A percentile compares a stretch with the other conserved stretches of the same genome.
phyloP scores from a whole-genome alignment of 2,329 filamentous ascomycete genomes.

The Colletotrichum orbiculare region DNA sequence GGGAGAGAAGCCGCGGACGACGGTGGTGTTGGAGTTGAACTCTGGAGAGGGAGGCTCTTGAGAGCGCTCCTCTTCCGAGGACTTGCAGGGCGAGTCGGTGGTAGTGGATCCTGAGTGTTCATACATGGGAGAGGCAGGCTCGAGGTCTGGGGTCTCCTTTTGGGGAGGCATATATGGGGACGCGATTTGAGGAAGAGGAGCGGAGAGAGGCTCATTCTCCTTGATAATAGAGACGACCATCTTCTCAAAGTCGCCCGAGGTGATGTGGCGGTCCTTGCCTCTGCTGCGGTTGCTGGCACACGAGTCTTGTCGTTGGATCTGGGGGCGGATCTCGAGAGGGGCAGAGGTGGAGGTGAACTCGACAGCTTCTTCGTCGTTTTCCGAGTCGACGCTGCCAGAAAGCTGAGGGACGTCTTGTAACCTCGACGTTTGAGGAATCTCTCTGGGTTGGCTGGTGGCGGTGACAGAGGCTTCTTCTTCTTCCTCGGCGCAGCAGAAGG shows the following conservation, averaged over 20 bases:
- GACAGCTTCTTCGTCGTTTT: conserved; percentile 74
- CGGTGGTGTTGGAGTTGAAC: conserved; percentile 67
- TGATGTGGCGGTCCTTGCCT: conserved; percentile 86
- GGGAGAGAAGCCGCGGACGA: conserved; percentile 89
- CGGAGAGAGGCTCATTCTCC: conserved; percentile 76
- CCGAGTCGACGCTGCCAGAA: conserved; percentile 81
- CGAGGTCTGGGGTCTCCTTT: conserved; percentile 54
- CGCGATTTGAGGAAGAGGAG: conserved; percentile 60
- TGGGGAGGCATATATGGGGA: conserved; percentile 53
- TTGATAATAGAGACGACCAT: conserved; percentile 95
- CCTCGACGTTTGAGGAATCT: conserved; percentile 55
- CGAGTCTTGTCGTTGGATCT: conserved; percentile 78
- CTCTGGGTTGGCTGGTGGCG: conserved; percentile 58
- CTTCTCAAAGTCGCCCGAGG: conserved; percentile 91
- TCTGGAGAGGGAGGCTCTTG: conserved; percentile 52
- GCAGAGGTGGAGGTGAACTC: conserved; percentile 66
- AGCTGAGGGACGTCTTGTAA: conserved; percentile 74
- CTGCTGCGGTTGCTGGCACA: conserved; percentile 76
- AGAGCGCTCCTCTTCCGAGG: conserved; percentile 67
- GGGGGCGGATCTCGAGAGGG: conserved; percentile 70
- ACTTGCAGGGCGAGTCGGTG: conserved; percentile 65
- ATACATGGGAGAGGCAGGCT: conserved; percentile 45
- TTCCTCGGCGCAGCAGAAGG: conserved; percentile 82
- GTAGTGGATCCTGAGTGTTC: conserved; percentile 58
- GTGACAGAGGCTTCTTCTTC: conserved; percentile 60